A percentile compares a stretch with the other conserved stretches of the same genome.
phyloP scores from a whole-genome alignment of 192 early-diverging fungal genomes.

The Spizellomyces sp. region DNA sequence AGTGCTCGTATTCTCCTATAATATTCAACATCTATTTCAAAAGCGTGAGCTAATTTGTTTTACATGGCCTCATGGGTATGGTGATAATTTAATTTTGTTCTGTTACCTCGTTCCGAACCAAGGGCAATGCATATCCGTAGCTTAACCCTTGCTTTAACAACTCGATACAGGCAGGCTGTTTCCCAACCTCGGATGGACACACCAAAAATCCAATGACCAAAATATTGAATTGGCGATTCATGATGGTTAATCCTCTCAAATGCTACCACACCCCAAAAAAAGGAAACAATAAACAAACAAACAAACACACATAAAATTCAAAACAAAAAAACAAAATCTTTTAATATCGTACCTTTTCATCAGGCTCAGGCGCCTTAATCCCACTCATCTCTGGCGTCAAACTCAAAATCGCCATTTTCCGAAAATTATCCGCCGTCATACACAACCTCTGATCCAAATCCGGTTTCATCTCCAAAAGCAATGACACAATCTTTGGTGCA shows the following conservation, averaged over 20 bases:
- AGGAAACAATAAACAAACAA: too few species aligned
- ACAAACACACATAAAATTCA: neutral
- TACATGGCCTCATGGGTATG: neutral
- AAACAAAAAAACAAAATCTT: neutral
- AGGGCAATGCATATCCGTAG: slow-evolving; percentile 20
- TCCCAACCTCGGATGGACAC: slow-evolving; percentile 12
- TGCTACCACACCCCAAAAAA: neutral
- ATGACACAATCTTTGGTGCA: slow-evolving; percentile 13
- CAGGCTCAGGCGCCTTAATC: slow-evolving; percentile 29
- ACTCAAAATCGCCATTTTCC: slow-evolving; percentile 30
- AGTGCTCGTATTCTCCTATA: slow-evolving; percentile 17
- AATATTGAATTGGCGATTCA: slow-evolving; percentile 20
- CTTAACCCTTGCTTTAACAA: slow-evolving; percentile 24
- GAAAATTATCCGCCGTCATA: slow-evolving; percentile 27
- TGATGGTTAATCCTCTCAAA: slow-evolving; percentile 11
- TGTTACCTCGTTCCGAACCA: slow-evolving; percentile 33
- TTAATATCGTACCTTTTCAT: slow-evolving; percentile 2
- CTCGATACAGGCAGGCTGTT: slow-evolving; percentile 19
- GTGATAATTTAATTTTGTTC: neutral
- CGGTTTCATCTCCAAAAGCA: slow-evolving; percentile 26
- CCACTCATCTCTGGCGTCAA: slow-evolving; percentile 35
- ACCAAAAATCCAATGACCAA: slow-evolving; percentile 24
- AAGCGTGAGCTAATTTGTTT: neutral
- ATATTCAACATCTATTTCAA: slow-evolving; percentile 31
- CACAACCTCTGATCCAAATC: slow-evolving; percentile 21